Percentiles rank a stretch among this genome's conserved stretches.
Conservation (phyloP, 371 early-diverging fungal genomes). For the Mucor racemosus region DNA sequence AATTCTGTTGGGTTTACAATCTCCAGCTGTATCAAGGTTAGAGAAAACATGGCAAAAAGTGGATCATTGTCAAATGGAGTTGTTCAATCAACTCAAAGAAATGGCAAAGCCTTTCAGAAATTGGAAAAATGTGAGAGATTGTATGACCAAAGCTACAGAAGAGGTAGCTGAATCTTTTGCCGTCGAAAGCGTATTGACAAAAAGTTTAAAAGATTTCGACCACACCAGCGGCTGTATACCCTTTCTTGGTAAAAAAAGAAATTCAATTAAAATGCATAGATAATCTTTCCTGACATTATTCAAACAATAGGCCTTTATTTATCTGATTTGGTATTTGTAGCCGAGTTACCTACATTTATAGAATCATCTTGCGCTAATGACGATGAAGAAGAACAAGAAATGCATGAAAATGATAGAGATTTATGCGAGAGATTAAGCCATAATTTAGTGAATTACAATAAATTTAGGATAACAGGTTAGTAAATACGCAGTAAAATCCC, state of each 20-base stretch:
- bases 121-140: constrained; percentile 61
- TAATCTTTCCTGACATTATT: not conserved
- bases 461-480: constrained; percentile 60
- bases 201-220: constrained; percentile 21
- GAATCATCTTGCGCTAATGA: constrained; percentile 21
- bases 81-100: constrained; percentile 58
- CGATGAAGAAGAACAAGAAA: constrained; percentile 17
- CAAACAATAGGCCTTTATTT: constrained; percentile 55
- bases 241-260: constrained; percentile 52
- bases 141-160: constrained; percentile 57
- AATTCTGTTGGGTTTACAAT: constrained; percentile 60
- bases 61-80: constrained; percentile 48
- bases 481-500: too few relatives aligned
- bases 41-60: constrained; percentile 61
- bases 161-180: constrained; percentile 49
- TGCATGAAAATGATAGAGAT: constrained; percentile 22
- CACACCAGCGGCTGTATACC: constrained; percentile 56
- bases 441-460: constrained; percentile 67
- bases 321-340: constrained; percentile 69
- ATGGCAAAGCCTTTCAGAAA: constrained; percentile 62
- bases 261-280: too few relatives aligned
- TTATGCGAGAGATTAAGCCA: constrained; percentile 34
- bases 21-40: constrained; percentile 55
- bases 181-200: constrained; percentile 45
- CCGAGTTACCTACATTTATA: constrained; percentile 65